These are phyloP conservation scores for Petunia hybrid DNA, from an alignment of 305 asterid genomes.

Conservation along the genomic window DNA sequence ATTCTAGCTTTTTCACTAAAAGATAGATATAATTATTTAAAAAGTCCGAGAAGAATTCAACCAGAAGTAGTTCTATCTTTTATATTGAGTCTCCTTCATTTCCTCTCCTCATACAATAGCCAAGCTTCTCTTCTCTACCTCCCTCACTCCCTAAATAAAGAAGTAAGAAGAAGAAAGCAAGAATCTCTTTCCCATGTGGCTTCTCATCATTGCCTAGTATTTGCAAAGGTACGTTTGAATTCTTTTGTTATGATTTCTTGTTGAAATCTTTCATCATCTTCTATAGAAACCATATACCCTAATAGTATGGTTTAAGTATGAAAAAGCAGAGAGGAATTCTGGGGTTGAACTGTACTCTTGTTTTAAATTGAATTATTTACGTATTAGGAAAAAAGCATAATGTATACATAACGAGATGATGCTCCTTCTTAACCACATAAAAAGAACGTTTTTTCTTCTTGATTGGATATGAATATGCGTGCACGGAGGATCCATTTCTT, in stretches of 20 bases:
- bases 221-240: conserved; percentile 3
- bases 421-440: not conserved
- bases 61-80: not conserved
- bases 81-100: not conserved
- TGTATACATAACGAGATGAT: not conserved
- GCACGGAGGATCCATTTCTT: not conserved
- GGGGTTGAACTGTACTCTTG: not conserved
- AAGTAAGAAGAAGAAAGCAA: conserved; percentile 1
- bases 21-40: not conserved
- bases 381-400: not conserved
- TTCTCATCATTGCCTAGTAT: conserved; percentile 14
- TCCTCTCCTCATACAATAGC: conserved; percentile 3
- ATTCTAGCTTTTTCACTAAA: not conserved
- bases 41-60: not conserved
- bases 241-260: not conserved
- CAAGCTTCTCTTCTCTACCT: not conserved
- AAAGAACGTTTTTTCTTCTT: not conserved
- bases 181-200: conserved; percentile 5
- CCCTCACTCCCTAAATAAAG: not conserved
- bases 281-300: not conserved
- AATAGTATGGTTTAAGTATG: not conserved
- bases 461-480: not conserved
- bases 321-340: not conserved
- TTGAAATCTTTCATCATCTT: not conserved
- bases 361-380: not conserved